A percentile compares a stretch with the other conserved stretches of the same genome.
phyloP scores from a whole-genome alignment of 768 basidiomycete species.

The Tylopilus sp. region DNA sequence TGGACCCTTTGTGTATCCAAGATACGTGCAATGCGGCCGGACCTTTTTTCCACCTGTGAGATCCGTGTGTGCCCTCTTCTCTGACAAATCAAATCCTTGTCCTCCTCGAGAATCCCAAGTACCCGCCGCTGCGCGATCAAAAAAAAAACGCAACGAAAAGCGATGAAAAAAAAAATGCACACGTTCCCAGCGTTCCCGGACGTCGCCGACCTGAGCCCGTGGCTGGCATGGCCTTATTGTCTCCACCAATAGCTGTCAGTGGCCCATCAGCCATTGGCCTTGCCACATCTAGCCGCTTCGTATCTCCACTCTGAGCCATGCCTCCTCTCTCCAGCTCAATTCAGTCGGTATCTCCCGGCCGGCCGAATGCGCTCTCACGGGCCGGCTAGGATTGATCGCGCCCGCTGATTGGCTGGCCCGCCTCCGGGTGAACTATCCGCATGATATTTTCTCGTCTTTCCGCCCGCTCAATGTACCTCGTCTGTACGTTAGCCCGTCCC shows the following conservation, averaged over 20 bases:
- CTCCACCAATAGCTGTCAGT: slow-evolving; percentile 3
- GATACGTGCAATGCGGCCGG: slow-evolving; percentile 10
- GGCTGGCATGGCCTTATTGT: slow-evolving; percentile 13
- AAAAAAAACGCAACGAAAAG: too few relatives aligned
- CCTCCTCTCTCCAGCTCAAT: slow-evolving; percentile 15
- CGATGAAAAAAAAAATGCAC: not conserved
- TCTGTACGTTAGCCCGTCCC: slow-evolving; percentile 14
- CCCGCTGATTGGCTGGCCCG: slow-evolving; percentile 13
- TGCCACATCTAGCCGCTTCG: slow-evolving; percentile 11
- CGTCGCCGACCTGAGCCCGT: slow-evolving; percentile 12
- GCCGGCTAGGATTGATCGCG: slow-evolving; percentile 28
- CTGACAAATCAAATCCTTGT: too few relatives aligned
- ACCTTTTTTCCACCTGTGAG: slow-evolving; percentile 11
- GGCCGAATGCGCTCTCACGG: slow-evolving; percentile 21
- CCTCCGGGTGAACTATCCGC: slow-evolving; percentile 12
- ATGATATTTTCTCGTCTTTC: not conserved
- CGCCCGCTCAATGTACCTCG: not conserved
- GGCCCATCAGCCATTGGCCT: slow-evolving; percentile 4
- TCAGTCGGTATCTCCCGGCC: slow-evolving; percentile 29
- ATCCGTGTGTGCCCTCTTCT: slow-evolving; percentile 15
- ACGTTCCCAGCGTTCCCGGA: slow-evolving; percentile 9
- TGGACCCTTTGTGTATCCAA: slow-evolving; percentile 9
- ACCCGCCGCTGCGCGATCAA: too few relatives aligned
- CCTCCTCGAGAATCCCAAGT: too few relatives aligned
- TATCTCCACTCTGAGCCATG: slow-evolving; percentile 23